Evolutionary conservation across 1,284 basidiomycete genomes (phyloP), one percentile per base, ranked within the genome.

Genomic region (Austroboletus niveus): DNA sequence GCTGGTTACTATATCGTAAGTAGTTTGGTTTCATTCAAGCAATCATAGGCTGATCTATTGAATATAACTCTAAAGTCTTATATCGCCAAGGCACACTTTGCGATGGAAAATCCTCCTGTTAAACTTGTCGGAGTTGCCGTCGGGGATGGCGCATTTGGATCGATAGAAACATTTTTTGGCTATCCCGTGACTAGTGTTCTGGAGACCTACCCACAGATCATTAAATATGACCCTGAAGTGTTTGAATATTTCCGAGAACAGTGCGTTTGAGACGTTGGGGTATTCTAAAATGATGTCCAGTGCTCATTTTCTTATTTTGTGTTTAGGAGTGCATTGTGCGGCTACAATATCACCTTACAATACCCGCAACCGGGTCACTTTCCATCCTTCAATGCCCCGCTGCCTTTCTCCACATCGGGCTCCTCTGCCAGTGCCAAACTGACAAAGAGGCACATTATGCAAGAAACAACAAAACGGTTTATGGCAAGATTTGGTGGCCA

Each of bases 241-340:
- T 84, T 79, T 60, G 72, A 82, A 48, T 85, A 85, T 61, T 88
- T 88, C 69, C 75, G 76, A 61, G 73, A 80, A 59, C 84, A 87
- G 85, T 86, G 55, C 40, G 50, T 48, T 35, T 29, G 6, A 40
- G 7, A 8, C 6, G 15, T 17, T 17, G 27, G 35, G 34, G 30
- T 6, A 29, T 11, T 20, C 15, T 38, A n/a, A 0, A 9, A 14
- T n/a, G 14, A 20, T 38, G 2, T 10, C 11, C 14, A 15, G 20
- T 34, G n/a, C 45, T 47, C 15, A 57, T 47, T 24, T 38, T 32
- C 2, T 5, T 38, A 8, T n/a, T n/a, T n/a, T n/a, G n/a, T 6
- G 32, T 42, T n/a, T 57, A 88, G 85, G 63, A 69, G 74, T 29
- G 73, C 79, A 41, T 71, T 87, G 15, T 89, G 87, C 56, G 79